Evolutionary conservation across 2,329 filamentous ascomycete genomes (phyloP), one percentile per base, ranked within the genome.

Genomic region (Thermoascus crustaceus): DNA sequence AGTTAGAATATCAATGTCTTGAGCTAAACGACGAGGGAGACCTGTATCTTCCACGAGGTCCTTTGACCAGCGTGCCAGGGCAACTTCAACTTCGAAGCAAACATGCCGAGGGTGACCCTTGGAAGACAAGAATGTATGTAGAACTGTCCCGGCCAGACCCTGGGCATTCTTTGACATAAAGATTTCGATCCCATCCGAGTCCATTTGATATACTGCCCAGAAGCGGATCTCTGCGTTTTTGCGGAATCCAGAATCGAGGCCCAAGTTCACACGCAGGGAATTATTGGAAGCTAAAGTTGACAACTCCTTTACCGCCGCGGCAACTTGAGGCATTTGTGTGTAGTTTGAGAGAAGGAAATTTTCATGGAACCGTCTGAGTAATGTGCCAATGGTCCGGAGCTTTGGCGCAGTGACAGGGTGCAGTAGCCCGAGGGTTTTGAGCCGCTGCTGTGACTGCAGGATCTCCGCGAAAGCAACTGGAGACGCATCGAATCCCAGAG

Each of bases 41-140:
- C 46, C 46, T 20, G 48, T 52, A 2, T 50, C 43, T 3, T 53
- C 48, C 13, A 49, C 49, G 10, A 56, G 24, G 34, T 52, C 48
- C 7, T 54, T 47, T 2, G 52, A 57, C 52, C 58, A 67, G 11
- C 46, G 44, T 3, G 60, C 57, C 27, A 67, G 46, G 9, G 54
- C 50, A 2, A 54, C 49, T 42, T 68, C 65, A 2, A 53, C 52
- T 30, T 60, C 54, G 24, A 67, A 60, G 37, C 64, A 61, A 27
- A 57, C 48, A 38, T 57, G 52, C 5, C 66, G 56, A 16, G 57
- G 48, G 14, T 60, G 55, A 11, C 59, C 63, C 32, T 58, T 58
- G 20, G 55, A 58, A 1, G 66, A 67, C 4, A 68, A 47, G 40
- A 63, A 70, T 2, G 66, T 67, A 38, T 71, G 67, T 7, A 70